Conservation (phyloP, 2,329 filamentous ascomycete species). For the Penicillium sp. region DNA sequence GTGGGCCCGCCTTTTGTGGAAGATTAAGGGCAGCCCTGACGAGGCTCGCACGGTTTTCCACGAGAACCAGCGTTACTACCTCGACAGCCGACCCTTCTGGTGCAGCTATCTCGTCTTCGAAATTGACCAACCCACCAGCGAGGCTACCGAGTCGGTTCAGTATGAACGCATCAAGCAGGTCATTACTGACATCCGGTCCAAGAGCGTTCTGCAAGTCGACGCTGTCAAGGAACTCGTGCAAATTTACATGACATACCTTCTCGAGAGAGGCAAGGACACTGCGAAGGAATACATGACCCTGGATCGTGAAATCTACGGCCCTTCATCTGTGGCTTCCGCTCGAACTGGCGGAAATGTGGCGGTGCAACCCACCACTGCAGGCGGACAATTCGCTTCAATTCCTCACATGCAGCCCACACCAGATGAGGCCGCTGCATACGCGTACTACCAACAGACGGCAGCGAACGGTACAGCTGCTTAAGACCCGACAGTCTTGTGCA, state of each 20-base stretch:
- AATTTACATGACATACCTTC: conserved; percentile 71
- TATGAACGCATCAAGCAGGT: conserved; percentile 71
- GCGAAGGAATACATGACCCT: conserved; percentile 78
- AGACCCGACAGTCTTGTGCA: conserved; percentile 1
- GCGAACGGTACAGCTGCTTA: conserved; percentile 23
- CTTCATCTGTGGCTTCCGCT: conserved; percentile 32
- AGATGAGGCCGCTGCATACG: conserved; percentile 20
- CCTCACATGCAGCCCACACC: conserved; percentile 4
- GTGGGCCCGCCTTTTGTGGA: conserved; percentile 81
- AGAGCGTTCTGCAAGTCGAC: conserved; percentile 59
- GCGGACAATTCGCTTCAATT: conserved; percentile 2
- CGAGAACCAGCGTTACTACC: conserved; percentile 73
- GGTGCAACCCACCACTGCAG: conserved; percentile 8
- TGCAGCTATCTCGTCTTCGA: conserved; percentile 81
- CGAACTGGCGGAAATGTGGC: conserved; percentile 23
- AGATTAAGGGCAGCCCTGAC: conserved; percentile 67
- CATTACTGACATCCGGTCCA: conserved; percentile 63
- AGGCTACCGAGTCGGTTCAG: conserved; percentile 55
- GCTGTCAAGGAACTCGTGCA: conserved; percentile 67
- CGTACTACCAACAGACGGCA: conserved; percentile 26
- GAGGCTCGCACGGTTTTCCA: conserved; percentile 76
- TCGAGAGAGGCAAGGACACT: conserved; percentile 72
- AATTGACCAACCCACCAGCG: conserved; percentile 65
- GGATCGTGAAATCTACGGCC: conserved; percentile 77
- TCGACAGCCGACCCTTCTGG: conserved; percentile 84